Percentiles rank a stretch among this genome's conserved stretches.
These are phyloP conservation scores for Penicillium sp. DNA, from an alignment of 2,329 filamentous ascomycete species.

Conservation along the genomic window DNA sequence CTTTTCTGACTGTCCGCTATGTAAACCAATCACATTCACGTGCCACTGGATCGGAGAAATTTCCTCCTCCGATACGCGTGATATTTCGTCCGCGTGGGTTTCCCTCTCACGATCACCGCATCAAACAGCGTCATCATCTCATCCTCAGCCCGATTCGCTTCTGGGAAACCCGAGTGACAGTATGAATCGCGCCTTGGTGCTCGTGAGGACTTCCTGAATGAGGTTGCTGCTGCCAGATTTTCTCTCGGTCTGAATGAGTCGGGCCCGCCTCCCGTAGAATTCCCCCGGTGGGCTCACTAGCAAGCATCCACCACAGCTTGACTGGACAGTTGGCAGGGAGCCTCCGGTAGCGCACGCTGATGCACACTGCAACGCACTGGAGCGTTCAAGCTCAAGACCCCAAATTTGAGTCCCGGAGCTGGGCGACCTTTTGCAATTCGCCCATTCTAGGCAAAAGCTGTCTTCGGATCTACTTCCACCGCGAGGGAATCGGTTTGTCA, in stretches of 20 bases:
- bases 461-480: no score
- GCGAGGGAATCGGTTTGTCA: slow-evolving; percentile 1
- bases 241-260: neutral
- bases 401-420: no score
- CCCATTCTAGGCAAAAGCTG: neutral
- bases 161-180: no score
- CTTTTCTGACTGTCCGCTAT: neutral
- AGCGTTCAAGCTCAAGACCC: neutral
- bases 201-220: no score
- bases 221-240: neutral
- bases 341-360: no score
- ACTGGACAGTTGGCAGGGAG: no score
- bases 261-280: neutral
- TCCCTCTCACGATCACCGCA: neutral
- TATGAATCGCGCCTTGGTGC: no score
- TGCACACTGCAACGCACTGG: no score
- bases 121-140: neutral
- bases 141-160: neutral
- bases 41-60: slow-evolving; percentile 9
- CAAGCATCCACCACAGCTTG: no score
- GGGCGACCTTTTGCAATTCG: no score
- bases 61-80: slow-evolving; percentile 9
- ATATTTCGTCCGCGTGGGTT: neutral
- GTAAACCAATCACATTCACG: neutral
- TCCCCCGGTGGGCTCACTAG: neutral